Base-by-base conservation (phyloP, 73 alveolate genomes). In the Paramecium biaurelia region DNA sequence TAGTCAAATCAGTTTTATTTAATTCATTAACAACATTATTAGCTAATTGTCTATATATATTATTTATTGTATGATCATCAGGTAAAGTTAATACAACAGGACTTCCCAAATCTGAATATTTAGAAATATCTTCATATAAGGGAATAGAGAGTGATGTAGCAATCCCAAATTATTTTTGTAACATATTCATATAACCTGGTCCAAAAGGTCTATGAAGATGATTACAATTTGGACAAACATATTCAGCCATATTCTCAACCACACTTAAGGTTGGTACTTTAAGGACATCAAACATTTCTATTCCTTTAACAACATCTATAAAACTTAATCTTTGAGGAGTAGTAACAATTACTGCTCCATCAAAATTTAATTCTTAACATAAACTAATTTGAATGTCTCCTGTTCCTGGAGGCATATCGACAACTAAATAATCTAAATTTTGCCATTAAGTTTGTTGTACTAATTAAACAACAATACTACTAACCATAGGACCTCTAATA, bases 371-470 rank as follows among this genome's bases (percentile, higher is more conserved):
- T 59, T 94, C 98, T 89, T 97, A 96, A 41, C 98, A 94, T 30
- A 97, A 93, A 15, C 99, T 96, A 7, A 97, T 92, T 67, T 96
- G 87, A 47, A 97, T 95, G 41, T 97, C 99, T 8, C 99, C 99
- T 9, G 99, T 97, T 3, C 99, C 99, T 14, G 99, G 99, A 8
- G 99, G 99, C 96, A 96, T 86, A 94, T 97, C 99, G 84, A 97
- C 90, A 10, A 97, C 95, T 28, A 97, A 93, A 92, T 96, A 97
- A 94, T 97, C 99, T 58, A 97, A 79, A 7, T 96, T 98, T 18
- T 99, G 98, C 99, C 99, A 97, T 24, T 92, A 90, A 20, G 99
- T 97, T 32, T 93, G 68, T 30, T 85, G 85, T n/a, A 96, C 82
- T 92, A 97, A 74, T 63, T 96, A 94, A 10, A 94, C 89, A 14